Percentiles rank a stretch among this genome's conserved stretches.
Conservation (phyloP, 352 stramenopile species). For the Pythium rhizo-oryzae region DNA sequence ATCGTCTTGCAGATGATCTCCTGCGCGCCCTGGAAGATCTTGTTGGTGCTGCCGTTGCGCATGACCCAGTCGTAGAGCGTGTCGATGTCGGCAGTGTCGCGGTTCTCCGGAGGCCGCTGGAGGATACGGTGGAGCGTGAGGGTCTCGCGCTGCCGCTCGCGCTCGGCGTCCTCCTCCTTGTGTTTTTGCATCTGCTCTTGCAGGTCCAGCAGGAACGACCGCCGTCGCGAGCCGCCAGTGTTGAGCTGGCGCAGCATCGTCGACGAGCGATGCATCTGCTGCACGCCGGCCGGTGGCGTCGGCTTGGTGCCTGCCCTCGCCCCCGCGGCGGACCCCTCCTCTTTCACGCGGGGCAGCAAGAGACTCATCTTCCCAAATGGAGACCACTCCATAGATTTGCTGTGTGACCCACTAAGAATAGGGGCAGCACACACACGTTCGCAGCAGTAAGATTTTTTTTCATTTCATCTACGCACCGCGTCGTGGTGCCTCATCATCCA, state of each 20-base stretch:
- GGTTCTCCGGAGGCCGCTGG: conserved; percentile 41
- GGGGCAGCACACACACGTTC: too few species aligned
- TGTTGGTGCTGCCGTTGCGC: conserved; percentile 79
- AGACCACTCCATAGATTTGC: too few species aligned
- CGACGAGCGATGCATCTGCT: neutral
- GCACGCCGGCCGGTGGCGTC: neutral
- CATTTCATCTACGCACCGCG: too few species aligned
- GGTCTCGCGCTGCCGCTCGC: conserved; percentile 50
- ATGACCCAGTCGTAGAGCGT: conserved; percentile 80
- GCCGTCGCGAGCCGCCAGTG: conserved; percentile 9
- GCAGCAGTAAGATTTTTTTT: too few species aligned
- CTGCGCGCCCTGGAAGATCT: conserved; percentile 81
- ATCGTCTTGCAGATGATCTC: conserved; percentile 90
- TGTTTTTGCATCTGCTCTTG: conserved; percentile 61
- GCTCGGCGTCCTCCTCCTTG: conserved; percentile 43
- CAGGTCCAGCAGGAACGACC: conserved; percentile 56
- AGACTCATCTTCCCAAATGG: neutral
- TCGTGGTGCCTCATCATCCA: too few species aligned
- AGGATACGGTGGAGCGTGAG: conserved; percentile 59
- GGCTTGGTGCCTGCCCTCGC: neutral
- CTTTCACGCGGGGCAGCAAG: conserved; percentile 10
- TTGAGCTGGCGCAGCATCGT: conserved; percentile 22
- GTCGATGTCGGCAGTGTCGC: conserved; percentile 66
- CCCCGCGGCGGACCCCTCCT: neutral
- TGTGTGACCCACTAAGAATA: too few species aligned